A percentile compares a stretch with the other conserved stretches of the same genome.
phyloP scores from a whole-genome alignment of 2,329 filamentous ascomycete species.

The Cercospora sp. region DNA sequence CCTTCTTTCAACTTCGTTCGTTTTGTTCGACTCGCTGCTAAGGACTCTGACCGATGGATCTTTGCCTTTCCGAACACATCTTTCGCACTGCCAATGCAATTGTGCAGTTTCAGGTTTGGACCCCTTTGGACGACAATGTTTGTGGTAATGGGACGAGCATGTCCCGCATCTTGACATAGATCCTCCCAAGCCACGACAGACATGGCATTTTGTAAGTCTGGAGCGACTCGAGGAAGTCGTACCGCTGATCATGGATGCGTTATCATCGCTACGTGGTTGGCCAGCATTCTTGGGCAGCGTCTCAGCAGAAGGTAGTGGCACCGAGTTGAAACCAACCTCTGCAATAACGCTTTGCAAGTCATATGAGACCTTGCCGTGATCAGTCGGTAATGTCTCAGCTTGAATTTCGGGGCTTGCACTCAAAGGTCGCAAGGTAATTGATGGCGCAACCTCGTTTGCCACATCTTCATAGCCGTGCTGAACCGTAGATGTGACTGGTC shows the following conservation, averaged over 20 bases:
- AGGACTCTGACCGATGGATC: background rate
- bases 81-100: constrained; percentile 33
- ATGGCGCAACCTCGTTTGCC: background rate
- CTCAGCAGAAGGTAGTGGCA: background rate
- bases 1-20: background rate
- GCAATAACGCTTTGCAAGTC: background rate
- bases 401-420: background rate
- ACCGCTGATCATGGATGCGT: constrained; percentile 25
- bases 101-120: background rate
- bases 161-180: constrained; percentile 37
- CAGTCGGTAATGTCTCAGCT: background rate
- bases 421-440: constrained; percentile 1
- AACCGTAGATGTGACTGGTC: background rate
- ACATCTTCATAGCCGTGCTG: background rate
- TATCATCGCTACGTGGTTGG: constrained; percentile 10
- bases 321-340: background rate
- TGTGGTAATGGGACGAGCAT: constrained; percentile 41
- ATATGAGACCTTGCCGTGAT: background rate
- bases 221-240: constrained; percentile 26
- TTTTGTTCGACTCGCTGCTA: background rate
- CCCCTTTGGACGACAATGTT: constrained; percentile 6
- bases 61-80: constrained; percentile 28
- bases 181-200: constrained; percentile 37
- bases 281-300: background rate
- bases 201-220: constrained; percentile 30